Percentiles rank a stretch among this genome's conserved stretches.
These are phyloP conservation scores for Russula earlei DNA, from an alignment of 768 basidiomycete genomes.

Conservation along the genomic window DNA sequence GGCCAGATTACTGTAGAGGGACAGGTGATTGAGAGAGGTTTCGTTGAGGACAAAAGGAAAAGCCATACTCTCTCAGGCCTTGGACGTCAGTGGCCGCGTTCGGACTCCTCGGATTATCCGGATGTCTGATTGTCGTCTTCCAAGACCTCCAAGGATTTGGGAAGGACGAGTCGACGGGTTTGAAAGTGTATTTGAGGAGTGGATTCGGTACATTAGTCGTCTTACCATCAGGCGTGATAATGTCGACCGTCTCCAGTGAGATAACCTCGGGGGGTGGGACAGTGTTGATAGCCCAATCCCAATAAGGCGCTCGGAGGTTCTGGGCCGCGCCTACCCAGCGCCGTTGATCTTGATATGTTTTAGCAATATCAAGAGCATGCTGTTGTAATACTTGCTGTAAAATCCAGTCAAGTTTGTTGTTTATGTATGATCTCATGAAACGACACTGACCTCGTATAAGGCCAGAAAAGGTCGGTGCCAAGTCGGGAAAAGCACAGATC, in stretches of 20 bases:
- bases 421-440: not conserved
- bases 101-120: not conserved
- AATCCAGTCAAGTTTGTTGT: not conserved
- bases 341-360: conserved; percentile 26
- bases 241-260: conserved; percentile 26
- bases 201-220: conserved; percentile 28
- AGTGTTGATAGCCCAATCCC: conserved; percentile 40
- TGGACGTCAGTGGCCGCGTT: conserved; percentile 22
- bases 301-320: conserved; percentile 36
- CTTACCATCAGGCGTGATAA: conserved; percentile 28
- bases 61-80: conserved; percentile 25
- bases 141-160: conserved; percentile 1
- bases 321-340: conserved; percentile 30
- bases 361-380: conserved; percentile 34
- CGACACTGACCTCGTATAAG: conserved; percentile 37
- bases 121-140: conserved; percentile 12
- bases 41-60: not conserved
- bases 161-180: conserved; percentile 23
- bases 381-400: conserved; percentile 39
- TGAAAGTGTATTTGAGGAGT: conserved; percentile 29
- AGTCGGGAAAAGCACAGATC: conserved; percentile 43
- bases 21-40: not conserved
- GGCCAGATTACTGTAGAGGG: not conserved
- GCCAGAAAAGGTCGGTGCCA: conserved; percentile 47
- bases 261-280: conserved; percentile 35